These are phyloP conservation scores for Auricularia cornea DNA, from an alignment of 768 basidiomycete species.

Conservation along the genomic window DNA sequence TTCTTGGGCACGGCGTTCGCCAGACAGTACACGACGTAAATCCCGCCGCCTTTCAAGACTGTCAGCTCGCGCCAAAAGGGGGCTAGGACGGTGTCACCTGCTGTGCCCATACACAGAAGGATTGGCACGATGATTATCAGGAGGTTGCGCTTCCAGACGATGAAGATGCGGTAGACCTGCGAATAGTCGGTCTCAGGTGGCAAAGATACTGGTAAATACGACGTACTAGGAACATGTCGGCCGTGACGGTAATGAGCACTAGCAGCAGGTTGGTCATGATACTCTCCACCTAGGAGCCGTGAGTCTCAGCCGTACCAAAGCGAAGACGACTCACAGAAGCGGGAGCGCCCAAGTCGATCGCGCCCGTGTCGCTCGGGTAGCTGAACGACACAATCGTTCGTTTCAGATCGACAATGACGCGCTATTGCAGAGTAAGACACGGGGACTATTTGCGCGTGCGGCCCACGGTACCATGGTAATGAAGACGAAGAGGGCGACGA, in stretches of 20 bases:
- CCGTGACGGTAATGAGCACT: not conserved
- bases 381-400: not conserved
- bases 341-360: not conserved
- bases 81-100: slow-evolving; percentile 12
- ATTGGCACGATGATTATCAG: slow-evolving; percentile 22
- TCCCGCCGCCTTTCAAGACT: not conserved
- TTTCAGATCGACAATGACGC: not conserved
- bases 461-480: not conserved
- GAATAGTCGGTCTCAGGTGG: not conserved
- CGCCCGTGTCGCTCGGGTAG: not conserved
- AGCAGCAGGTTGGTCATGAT: not conserved
- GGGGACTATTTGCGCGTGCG: not conserved
- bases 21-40: not conserved
- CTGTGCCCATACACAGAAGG: slow-evolving; percentile 22
- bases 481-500: not conserved
- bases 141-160: slow-evolving; percentile 27
- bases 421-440: not conserved
- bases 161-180: slow-evolving; percentile 26
- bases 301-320: not conserved
- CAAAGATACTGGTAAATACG: not conserved
- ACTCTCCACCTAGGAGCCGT: not conserved
- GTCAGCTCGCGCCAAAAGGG: not conserved
- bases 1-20: not conserved
- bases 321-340: not conserved
- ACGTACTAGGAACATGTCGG: not conserved